phyloP scores from a whole-genome alignment of 352 stramenopile species.

The Phytophthora foliorum region DNA sequence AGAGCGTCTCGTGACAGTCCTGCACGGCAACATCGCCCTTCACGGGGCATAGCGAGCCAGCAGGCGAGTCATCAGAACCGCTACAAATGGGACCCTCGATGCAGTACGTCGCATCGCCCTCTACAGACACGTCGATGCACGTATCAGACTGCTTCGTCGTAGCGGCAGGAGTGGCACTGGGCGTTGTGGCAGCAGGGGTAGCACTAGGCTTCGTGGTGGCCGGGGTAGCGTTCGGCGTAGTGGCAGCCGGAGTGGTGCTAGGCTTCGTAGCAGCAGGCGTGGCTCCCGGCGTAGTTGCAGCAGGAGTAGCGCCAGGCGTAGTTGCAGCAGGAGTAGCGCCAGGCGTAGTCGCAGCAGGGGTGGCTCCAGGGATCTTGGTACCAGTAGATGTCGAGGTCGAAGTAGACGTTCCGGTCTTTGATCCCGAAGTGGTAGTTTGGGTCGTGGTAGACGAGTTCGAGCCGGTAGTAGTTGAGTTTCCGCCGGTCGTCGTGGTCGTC shows the following conservation, averaged over 20 bases:
- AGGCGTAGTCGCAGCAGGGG: conserved; percentile 30
- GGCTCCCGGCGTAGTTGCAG: conserved; percentile 21
- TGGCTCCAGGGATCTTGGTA: conserved; percentile 21
- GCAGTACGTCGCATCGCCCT: conserved; percentile 81
- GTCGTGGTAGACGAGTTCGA: conserved; percentile 12
- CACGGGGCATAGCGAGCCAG: conserved; percentile 60
- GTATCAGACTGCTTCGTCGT: conserved; percentile 32
- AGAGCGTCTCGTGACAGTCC: conserved; percentile 66
- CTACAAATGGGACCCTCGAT: conserved; percentile 72
- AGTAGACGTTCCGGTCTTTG: conserved; percentile 12
- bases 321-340: conserved; percentile 27
- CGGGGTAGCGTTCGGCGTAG: conserved; percentile 14
- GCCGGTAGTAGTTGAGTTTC: neutral
- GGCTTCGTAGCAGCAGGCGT: conserved; percentile 26
- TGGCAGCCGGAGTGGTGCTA: conserved; percentile 27
- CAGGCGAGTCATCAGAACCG: conserved; percentile 48
- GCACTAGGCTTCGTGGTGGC: conserved; percentile 23
- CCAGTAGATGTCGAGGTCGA: conserved; percentile 20
- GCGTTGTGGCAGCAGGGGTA: conserved; percentile 24
- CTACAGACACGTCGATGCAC: conserved; percentile 73
- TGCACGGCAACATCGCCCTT: conserved; percentile 66
- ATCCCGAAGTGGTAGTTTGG: conserved; percentile 19
- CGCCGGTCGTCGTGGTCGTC: conserved; percentile 18
- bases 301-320: conserved; percentile 21
- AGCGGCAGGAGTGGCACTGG: conserved; percentile 29